These are phyloP conservation scores for Fusarium nurragi DNA, from an alignment of 2,329 filamentous ascomycete species.

Conservation along the genomic window DNA sequence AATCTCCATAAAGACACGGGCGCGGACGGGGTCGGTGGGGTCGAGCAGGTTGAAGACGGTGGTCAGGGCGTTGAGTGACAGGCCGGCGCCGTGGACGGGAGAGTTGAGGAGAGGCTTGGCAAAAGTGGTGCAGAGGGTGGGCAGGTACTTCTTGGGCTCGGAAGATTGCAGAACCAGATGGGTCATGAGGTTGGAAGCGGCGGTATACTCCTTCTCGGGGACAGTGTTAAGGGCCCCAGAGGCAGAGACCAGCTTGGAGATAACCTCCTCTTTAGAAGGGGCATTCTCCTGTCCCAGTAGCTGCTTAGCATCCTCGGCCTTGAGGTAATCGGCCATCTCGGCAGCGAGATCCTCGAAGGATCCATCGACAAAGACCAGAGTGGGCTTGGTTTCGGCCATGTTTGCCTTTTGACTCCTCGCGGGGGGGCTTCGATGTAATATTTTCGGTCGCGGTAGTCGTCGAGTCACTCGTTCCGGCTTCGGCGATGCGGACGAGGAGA, in stretches of 20 bases:
- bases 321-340: constrained; percentile 95
- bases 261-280: constrained; percentile 77
- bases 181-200: constrained; percentile 95
- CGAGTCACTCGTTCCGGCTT: constrained; percentile 32
- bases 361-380: constrained; percentile 85
- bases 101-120: constrained; percentile 86
- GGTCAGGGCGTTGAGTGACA: constrained; percentile 89
- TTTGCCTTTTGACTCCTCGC: constrained; percentile 33
- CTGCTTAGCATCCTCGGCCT: constrained; percentile 80
- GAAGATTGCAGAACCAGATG: constrained; percentile 89
- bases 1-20: constrained; percentile 90
- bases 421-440: constrained; percentile 28
- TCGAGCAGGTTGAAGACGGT: constrained; percentile 96
- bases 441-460: constrained; percentile 35
- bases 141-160: constrained; percentile 85
- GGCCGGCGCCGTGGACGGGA: constrained; percentile 81
- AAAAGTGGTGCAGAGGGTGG: constrained; percentile 88
- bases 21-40: constrained; percentile 79
- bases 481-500: constrained; percentile 26
- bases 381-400: constrained; percentile 54
- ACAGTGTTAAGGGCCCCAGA: constrained; percentile 81
- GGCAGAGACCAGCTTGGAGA: constrained; percentile 88
- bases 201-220: constrained; percentile 95
- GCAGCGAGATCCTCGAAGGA: constrained; percentile 90
- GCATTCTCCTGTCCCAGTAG: constrained; percentile 77